A percentile compares a stretch with the other conserved stretches of the same genome.
phyloP scores from a whole-genome alignment of 2,329 filamentous ascomycete species.

The Acephala macrosclerotiorum region DNA sequence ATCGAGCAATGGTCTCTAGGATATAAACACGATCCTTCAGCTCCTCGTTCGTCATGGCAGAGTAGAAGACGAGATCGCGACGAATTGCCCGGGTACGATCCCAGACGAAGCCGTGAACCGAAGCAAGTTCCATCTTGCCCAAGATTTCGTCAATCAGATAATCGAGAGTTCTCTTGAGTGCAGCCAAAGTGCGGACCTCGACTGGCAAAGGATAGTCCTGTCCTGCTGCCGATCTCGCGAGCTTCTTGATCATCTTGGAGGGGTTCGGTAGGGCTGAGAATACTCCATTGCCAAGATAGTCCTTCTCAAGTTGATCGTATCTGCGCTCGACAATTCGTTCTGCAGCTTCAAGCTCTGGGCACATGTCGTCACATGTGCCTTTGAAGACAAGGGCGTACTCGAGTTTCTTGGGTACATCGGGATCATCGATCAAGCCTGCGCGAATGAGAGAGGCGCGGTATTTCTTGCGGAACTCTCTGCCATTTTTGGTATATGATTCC shows the following conservation, averaged over 20 bases:
- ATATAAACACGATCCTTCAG: conserved; percentile 67
- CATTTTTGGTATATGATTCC: conserved; percentile 48
- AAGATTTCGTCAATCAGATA: conserved; percentile 69
- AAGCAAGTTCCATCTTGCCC: conserved; percentile 60
- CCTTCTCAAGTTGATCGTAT: conserved; percentile 63
- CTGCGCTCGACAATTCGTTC: conserved; percentile 68
- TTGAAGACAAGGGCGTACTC: conserved; percentile 72
- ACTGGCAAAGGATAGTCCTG: conserved; percentile 72
- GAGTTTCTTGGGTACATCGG: conserved; percentile 66
- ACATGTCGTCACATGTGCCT: conserved; percentile 75
- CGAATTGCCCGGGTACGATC: conserved; percentile 72
- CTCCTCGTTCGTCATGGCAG: conserved; percentile 61
- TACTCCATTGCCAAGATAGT: conserved; percentile 47
- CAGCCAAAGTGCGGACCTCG: conserved; percentile 68
- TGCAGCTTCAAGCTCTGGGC: conserved; percentile 71
- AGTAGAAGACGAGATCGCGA: conserved; percentile 73
- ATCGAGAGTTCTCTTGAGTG: conserved; percentile 65
- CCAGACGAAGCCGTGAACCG: conserved; percentile 70
- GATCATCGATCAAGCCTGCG: conserved; percentile 69
- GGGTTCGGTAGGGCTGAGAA: conserved; percentile 53
- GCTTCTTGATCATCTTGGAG: conserved; percentile 69
- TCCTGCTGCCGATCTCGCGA: conserved; percentile 72
- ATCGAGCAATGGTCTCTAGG: conserved; percentile 70
- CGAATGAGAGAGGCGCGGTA: conserved; percentile 65
- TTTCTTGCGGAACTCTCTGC: conserved; percentile 63